Conservation (phyloP, 1,284 basidiomycete genomes). For the Gomphus bonarii region DNA sequence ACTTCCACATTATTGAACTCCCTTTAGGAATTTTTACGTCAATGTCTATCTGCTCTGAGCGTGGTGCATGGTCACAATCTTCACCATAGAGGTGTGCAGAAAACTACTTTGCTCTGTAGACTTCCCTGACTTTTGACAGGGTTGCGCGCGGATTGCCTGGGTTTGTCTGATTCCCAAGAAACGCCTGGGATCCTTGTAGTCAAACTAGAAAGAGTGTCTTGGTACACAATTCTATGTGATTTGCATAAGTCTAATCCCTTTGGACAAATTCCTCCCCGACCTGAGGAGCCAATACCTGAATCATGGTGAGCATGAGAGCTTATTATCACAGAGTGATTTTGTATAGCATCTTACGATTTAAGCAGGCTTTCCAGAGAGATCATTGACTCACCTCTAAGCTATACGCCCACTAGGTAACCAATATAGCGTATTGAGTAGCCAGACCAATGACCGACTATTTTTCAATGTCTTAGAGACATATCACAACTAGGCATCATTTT, state of each 20-base stretch:
- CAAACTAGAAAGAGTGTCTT: conserved; percentile 56
- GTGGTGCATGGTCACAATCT: conserved; percentile 51
- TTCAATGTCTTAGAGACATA: conserved; percentile 43
- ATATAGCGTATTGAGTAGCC: neutral
- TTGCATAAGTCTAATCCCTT: conserved; percentile 68
- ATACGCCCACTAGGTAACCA: conserved; percentile 36
- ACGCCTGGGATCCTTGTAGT: conserved; percentile 44
- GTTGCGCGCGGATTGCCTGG: conserved; percentile 45
- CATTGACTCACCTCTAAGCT: conserved; percentile 56
- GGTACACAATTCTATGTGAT: conserved; percentile 54
- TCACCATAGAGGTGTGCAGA: conserved; percentile 46
- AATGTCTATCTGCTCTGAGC: conserved; percentile 57
- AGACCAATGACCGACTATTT: neutral
- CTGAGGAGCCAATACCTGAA: conserved; percentile 43
- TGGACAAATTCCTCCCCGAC: conserved; percentile 26
- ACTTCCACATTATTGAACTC: neutral
- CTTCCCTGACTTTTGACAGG: conserved; percentile 25
- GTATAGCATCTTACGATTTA: neutral
- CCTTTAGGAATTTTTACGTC: conserved; percentile 54
- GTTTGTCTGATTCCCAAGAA: conserved; percentile 40
- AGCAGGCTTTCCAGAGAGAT: conserved; percentile 56
- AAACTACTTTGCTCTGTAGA: neutral
- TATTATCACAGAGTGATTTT: neutral
- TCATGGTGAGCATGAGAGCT: conserved; percentile 36
- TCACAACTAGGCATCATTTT: conserved; percentile 65